Evolutionary conservation across 192 early-diverging fungal genomes (phyloP), one percentile per base, ranked within the genome.

Genomic region (Jimgerdemannia lactiflua): DNA sequence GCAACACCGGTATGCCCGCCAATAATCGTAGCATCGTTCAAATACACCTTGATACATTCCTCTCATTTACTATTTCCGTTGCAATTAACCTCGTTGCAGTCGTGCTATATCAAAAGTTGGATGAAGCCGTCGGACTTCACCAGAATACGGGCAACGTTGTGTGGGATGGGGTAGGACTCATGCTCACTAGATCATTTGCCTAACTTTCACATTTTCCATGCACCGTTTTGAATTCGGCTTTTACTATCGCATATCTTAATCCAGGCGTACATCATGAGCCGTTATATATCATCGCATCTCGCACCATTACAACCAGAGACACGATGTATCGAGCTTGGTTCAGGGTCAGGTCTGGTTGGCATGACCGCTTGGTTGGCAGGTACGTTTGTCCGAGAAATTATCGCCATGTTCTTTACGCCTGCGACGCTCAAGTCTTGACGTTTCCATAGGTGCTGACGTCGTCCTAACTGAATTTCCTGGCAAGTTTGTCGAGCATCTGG

Each of bases 141-240:
- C 80, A 81, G 41, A 81, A 78, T 71, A 81, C 77, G 40, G 80
- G 80, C 18, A 81, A 81, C 39, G 80, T 81, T 44, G 80, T 81
- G 0, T 81, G 80, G 80, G 80, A 81, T 65, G 80, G 80, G 0
- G 80, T 78, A 75, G 66, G 77, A 2, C 49, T 74, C 4, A n/a
- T 44, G 64, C 69, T 65, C 18, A 29, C 29, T 29, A 29, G 29
- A 29, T 29, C 1, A 29, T 29, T 29, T 29, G 29, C 29, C 29
- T 29, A 29, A 29, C 29, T 29, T 29, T 29, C 29, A 29, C 29
- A 29, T 29, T 29, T 14, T 18, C 42, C 17, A n/a, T 10, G 19
- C 64, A 54, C 14, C 3, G 19, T 42, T 4, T 40, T 65, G 9
- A 17, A 40, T 72, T n/a, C n/a, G n/a, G 42, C 20, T 73, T 43